phyloP scores from a whole-genome alignment of 768 basidiomycete species.

The Chalciporus sphaerocephalus region DNA sequence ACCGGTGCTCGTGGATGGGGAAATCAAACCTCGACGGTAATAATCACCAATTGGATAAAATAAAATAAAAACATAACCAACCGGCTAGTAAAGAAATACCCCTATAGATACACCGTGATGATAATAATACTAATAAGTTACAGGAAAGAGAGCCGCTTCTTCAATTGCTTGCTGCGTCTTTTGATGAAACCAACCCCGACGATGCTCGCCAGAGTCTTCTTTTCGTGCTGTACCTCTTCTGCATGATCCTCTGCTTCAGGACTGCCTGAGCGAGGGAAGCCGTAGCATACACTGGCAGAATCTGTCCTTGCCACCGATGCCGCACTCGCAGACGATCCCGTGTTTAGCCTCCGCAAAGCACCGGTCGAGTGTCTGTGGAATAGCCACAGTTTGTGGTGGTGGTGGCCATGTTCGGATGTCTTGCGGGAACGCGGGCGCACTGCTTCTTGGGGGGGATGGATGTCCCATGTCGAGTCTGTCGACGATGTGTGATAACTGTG shows the following conservation, averaged over 20 bases:
- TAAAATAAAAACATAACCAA: too few relatives aligned
- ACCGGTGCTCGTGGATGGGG: constrained; percentile 1
- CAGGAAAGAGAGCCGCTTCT: background rate
- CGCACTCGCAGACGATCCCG: background rate
- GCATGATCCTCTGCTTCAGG: background rate
- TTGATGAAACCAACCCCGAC: background rate
- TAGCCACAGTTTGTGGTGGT: background rate
- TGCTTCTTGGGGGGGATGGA: background rate
- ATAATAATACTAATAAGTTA: too few relatives aligned
- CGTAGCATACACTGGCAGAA: background rate
- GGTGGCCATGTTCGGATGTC: too few relatives aligned
- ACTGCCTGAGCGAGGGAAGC: background rate
- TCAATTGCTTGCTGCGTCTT: background rate
- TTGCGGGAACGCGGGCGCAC: too few relatives aligned
- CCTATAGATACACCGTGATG: too few relatives aligned
- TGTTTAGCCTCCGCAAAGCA: background rate
- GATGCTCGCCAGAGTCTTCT: background rate
- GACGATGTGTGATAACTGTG: background rate
- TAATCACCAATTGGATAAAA: too few relatives aligned
- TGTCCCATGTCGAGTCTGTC: background rate
- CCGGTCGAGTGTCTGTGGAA: background rate
- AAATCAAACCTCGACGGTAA: constrained; percentile 6
- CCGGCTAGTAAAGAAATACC: background rate
- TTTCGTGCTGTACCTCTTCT: background rate
- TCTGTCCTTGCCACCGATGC: background rate